Base-by-base conservation (phyloP, 495 filamentous ascomycete species). In the Glutinoglossum americanum region DNA sequence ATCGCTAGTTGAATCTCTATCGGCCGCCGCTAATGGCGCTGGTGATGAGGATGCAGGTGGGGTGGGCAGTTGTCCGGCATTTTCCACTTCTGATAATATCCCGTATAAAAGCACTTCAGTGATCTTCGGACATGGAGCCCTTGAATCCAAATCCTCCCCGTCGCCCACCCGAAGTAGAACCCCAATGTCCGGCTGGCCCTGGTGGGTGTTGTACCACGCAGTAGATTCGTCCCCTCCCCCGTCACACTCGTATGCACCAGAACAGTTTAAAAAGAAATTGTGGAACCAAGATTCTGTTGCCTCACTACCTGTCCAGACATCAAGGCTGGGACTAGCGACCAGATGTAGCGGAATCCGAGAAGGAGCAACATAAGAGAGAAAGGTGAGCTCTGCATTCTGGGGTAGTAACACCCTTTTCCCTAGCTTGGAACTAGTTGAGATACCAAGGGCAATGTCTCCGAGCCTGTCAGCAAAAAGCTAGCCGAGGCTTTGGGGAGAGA, bases 61-160 rank as follows among this genome's bases (percentile, higher is more conserved):
- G 3, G 49, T 53, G 13, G 49, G 49, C 28, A 53, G 49, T 10
- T 53, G 49, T 32, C 28, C 25, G 7, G 23, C 49, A 3, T 27
- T 32, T 32, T 13, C 2, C 2, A 11, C 26, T 5, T 53, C 49
- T 41, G 27, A 41, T 8, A 58, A 10, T 26, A 13, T 54, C 25
- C 39, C 56, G 41, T 58, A 58, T 11, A 58, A 28, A 6, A 58
- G 21, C 7, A 55, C 21, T 33, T 58, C 56, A 2, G 56, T 58
- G 13, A 58, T 58, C 35, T 39, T 37, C 23, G 39, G 37, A 2
- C 45, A 39, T 47, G 47, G 6, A 1, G 27, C 11, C 25, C 17
- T 17, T 17, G 28, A 15, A 11, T 6, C 25, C 25, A 21, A 37
- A 49, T 47, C 26, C 21, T 1, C 56, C 4, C 19, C 5, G n/a